These are phyloP conservation scores for Trichomonas tenax DNA, from an alignment of 208 protist genomes.

Conservation along the genomic window DNA sequence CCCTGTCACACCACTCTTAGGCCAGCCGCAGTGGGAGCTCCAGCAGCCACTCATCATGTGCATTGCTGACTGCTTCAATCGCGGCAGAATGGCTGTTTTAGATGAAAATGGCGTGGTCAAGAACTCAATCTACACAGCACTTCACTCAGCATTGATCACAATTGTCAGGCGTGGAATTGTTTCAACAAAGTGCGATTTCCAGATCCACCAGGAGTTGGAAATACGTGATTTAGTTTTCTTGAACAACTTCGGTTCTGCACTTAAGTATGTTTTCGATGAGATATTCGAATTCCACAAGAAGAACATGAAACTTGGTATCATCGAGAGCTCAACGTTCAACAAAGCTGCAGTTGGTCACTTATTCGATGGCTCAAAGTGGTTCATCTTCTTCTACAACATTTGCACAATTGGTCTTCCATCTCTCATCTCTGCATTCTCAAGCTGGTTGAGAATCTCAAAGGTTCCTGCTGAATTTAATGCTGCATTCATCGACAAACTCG, in stretches of 20 bases:
- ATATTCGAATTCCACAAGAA: background rate
- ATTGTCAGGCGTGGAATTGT: background rate
- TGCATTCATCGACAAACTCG: background rate
- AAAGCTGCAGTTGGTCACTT: background rate
- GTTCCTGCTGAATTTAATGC: background rate
- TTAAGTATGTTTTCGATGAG: background rate
- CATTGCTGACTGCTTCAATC: background rate
- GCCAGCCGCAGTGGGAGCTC: background rate
- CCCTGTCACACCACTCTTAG: background rate
- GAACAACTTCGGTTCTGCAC: background rate
- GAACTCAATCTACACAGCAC: background rate
- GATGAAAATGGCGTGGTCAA: background rate
- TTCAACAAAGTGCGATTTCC: background rate
- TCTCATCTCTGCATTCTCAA: background rate
- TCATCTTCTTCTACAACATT: background rate
- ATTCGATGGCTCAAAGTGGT: background rate
- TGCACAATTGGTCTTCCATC: background rate
- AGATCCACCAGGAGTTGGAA: background rate
- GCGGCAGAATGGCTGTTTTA: background rate
- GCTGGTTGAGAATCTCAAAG: background rate
- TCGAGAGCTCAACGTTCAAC: background rate
- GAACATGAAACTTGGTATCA: background rate
- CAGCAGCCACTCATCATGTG: background rate
- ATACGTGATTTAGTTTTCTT: background rate
- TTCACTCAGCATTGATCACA: background rate